Base-by-base conservation (phyloP, 257 asterid species). In the Solanum peruvianum region DNA sequence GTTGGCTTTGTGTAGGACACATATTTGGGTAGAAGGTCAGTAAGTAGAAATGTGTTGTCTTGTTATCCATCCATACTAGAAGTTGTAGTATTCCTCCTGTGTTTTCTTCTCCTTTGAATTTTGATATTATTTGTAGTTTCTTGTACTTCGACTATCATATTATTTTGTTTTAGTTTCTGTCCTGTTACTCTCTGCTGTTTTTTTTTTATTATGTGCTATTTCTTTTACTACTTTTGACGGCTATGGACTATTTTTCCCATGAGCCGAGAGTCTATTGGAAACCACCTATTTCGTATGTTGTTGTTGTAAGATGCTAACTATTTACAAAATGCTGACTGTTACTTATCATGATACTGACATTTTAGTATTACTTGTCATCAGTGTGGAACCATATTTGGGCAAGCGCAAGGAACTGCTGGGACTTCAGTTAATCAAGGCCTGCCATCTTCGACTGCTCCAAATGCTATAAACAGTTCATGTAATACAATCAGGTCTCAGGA, bases 371-470 rank as follows among this genome's bases (percentile, higher is more conserved):
- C 71, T 60, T 56, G 82, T 87, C 69, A 35, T 33, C 91, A 92
- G 94, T 90, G 60, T 58, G 67, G 41, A 73, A 84, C 87, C 77
- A 14, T 77, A 84, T 89, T 88, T 67, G 41, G 45, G 23, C 60
- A 67, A 82, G 75, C 85, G 25, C 87, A 66, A 87, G 77, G 12
- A 21, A 45, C 27, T 70, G 67, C 72, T 5, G 49, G 25, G 35
- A 18, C 90, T 45, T 23, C 70, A 52, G 47, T 88, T 49, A 81
- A 86, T 92, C 90, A 88, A 60, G 89, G 42, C 62, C 71, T 81
- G 6, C 16, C 87, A 66, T 49, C 90, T 88, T 80, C 87, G 64
- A 71, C 62, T 49, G 27, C 76, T 45, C 52, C 33, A 72, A n/a
- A 60, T 12, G 44, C 44, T 9, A 20, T 20, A 80, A 56, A 45